phyloP scores from a whole-genome alignment of 148 eudicot species.

The Amaranthus hypochondriacus region DNA sequence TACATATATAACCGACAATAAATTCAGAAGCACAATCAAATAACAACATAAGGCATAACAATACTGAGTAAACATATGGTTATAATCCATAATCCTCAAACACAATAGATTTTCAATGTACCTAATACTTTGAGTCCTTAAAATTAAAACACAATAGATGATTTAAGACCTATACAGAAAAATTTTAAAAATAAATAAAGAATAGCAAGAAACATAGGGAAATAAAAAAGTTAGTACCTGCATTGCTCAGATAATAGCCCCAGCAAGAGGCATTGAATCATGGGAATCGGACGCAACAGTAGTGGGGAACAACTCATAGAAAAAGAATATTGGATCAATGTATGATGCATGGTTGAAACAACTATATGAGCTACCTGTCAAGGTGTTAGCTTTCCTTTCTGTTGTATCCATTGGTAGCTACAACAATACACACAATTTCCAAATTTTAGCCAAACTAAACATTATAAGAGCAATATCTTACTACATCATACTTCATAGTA shows the following conservation, averaged over 20 bases:
- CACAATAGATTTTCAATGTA: neutral
- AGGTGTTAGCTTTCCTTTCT: too few relatives aligned
- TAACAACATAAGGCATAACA: neutral
- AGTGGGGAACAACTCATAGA: slow-evolving; percentile 46
- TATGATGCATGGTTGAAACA: too few relatives aligned
- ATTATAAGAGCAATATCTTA: too few relatives aligned
- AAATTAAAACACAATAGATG: neutral
- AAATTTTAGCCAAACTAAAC: too few relatives aligned
- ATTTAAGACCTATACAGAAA: neutral
- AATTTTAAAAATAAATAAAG: neutral
- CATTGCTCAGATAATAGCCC: slow-evolving; percentile 96
- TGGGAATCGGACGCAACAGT: slow-evolving; percentile 90
- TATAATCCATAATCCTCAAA: slow-evolving; percentile 7
- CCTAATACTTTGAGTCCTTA: neutral
- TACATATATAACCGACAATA: slow-evolving; percentile 78
- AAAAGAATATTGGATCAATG: too few relatives aligned
- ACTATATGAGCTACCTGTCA: too few relatives aligned
- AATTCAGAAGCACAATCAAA: slow-evolving; percentile 11
- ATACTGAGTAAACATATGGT: neutral
- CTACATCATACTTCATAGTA: too few relatives aligned
- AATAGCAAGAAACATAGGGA: slow-evolving; percentile 2
- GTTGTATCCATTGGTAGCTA: too few relatives aligned
- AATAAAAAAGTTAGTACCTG: slow-evolving; percentile 48
- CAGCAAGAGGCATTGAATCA: slow-evolving; percentile 87
- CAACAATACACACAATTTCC: too few relatives aligned